Conservation (phyloP, 1,139 yeast species). For the Protomyces gravidus region DNA sequence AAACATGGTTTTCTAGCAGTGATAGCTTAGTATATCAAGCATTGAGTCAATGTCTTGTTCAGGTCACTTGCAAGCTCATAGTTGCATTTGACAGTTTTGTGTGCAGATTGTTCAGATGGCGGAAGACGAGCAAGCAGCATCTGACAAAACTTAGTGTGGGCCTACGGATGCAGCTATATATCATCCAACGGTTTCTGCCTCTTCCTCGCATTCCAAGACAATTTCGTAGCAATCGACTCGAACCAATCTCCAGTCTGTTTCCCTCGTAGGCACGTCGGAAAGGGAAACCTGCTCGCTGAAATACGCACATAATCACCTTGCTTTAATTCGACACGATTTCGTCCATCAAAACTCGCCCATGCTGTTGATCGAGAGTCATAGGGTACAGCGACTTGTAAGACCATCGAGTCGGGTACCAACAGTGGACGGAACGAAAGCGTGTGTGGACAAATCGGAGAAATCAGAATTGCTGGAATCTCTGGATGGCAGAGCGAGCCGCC, state of each 20-base stretch:
- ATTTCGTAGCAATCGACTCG: constrained; percentile 46
- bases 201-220: constrained; percentile 56
- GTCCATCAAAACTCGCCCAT: constrained; percentile 81
- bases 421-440: constrained; percentile 78
- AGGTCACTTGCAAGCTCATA: too few relatives aligned
- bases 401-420: constrained; percentile 66
- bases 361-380: constrained; percentile 62
- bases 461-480: constrained; percentile 35
- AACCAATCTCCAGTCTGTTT: constrained; percentile 49
- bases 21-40: background rate
- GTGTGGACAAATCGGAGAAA: constrained; percentile 48
- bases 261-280: constrained; percentile 60
- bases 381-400: constrained; percentile 67
- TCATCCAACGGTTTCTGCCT: constrained; percentile 8
- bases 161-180: too few relatives aligned
- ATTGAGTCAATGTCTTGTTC: background rate
- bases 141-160: too few relatives aligned
- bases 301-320: constrained; percentile 68
- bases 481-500: constrained; percentile 91
- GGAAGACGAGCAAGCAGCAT: too few relatives aligned
- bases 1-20: background rate
- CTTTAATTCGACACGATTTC: constrained; percentile 60
- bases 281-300: constrained; percentile 68
- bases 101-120: too few relatives aligned
- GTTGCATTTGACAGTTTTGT: too few relatives aligned